phyloP scores from a whole-genome alignment of 2,329 filamentous ascomycete species.

The Aspergillus sp. region DNA sequence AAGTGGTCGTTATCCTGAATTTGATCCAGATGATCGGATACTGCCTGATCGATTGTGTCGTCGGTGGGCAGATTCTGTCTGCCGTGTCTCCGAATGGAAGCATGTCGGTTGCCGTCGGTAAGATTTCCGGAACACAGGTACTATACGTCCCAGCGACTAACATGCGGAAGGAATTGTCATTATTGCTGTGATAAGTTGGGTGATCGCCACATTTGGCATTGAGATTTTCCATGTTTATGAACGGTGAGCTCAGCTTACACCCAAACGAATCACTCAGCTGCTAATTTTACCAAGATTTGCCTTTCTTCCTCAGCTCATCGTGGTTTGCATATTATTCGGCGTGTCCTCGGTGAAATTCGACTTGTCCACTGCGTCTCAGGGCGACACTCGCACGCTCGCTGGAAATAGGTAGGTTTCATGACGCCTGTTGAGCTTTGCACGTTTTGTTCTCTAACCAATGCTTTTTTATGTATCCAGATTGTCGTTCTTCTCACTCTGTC shows the following conservation, averaged over 20 bases:
- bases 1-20: conserved; percentile 63
- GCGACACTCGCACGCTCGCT: conserved; percentile 52
- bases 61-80: conserved; percentile 67
- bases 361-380: conserved; percentile 49
- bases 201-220: conserved; percentile 67
- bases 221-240: conserved; percentile 68
- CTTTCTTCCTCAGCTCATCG: conserved; percentile 63
- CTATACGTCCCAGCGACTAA: neutral
- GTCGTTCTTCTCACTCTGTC: conserved; percentile 69
- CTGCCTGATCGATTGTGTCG: conserved; percentile 62
- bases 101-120: conserved; percentile 63
- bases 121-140: conserved; percentile 14
- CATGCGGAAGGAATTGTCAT: conserved; percentile 55
- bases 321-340: conserved; percentile 62
- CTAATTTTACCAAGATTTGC: conserved; percentile 50
- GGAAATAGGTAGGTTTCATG: conserved; percentile 41
- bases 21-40: conserved; percentile 64
- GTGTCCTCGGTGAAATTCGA: conserved; percentile 62
- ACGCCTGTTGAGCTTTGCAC: too few species aligned
- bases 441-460: neutral
- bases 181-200: conserved; percentile 61
- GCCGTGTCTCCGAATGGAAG: conserved; percentile 60
- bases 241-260: conserved; percentile 41
- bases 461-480: conserved; percentile 37
- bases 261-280: neutral